Base-by-base conservation (phyloP, 345 rosid genomes). In the Sisymbrium altissimum region DNA sequence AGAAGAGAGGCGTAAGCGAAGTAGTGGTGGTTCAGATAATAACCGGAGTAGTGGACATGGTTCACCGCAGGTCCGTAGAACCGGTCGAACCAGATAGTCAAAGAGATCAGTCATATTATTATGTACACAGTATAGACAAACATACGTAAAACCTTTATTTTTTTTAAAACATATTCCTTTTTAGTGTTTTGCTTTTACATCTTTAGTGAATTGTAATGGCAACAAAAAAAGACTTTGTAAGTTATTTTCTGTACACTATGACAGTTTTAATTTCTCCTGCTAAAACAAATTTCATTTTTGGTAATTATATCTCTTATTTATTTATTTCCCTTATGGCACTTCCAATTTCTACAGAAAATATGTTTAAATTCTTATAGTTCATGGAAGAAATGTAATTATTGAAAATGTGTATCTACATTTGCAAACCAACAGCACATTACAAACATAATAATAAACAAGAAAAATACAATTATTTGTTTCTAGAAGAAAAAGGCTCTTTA, bases 1-100 rank as follows among this genome's bases (percentile, higher is more conserved):
- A 38, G 83, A 57, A 41, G 83, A 71, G 49, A 77, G 17, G 3
- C 81, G 78, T 73, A 80, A 40, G 40, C 44, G 64, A 6, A n/a
- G 57, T 12, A 49, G 8, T 55, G 29, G 56, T 48, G 52, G 75
- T 63, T 12, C 60, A 39, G 52, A 50, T 48, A 32, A 36, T 38
- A 66, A 39, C 68, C 81, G 77, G 73, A 5, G 8, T 49, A 29
- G 19, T 48, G 68, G 77, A 10, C 11, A 49, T 49, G 63, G 19
- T 57, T 77, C 62, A 46, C 68, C 68, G 2, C 55, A 57, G 3
- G 76, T 41, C 9, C 76, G 72, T 48, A 66, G 63, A 65, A 71
- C 63, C 64, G 68, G 73, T 77, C 58, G 76, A 41, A 50, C 64
- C 64, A 32, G 77, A 39, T 77, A 77, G 72, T 49, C 67, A 58